Base-by-base conservation (phyloP, 495 filamentous ascomycete genomes). In the Acidomyces sp. region DNA sequence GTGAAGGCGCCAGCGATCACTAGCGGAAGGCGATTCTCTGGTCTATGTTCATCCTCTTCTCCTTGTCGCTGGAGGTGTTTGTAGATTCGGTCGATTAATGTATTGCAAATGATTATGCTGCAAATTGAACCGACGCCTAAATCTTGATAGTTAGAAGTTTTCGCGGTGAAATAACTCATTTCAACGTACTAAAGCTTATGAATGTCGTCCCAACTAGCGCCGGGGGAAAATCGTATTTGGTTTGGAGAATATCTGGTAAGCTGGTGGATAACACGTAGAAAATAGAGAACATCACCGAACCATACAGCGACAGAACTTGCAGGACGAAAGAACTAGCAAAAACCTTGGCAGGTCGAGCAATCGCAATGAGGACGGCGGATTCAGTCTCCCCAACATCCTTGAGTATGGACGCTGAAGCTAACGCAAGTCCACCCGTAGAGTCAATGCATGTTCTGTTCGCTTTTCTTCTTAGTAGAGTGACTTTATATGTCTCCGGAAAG, bases 241-340 rank as follows among this genome's bases (percentile, higher is more conserved):
- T 52, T 35, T 62, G 42, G 18, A 75, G 43, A 21, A 74, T 67
- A 4, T 66, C 68, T 3, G 73, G 59, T 11, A 75, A 37, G 5
- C 70, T 71, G 6, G 66, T 70, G 19, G 61, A 58, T 46, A 70
- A 56, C 35, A 75, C 53, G 49, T 77, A 77, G 39, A 64, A 74
- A 33, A 62, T 72, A 2, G 60, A 55, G 44, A 74, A 75, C 7
- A 62, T 45, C 11, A 75, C 47, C 0, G 61, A 59, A 10, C 67
- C 70, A 36, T 67, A 69, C 10, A 74, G 31, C 4, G 67, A 61
- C 50, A 75, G 12, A 13, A 58, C 56, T 53, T 68, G 58, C 24
- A 75, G 43, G 27, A 77, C 64, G 2, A 60, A 55, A 4, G 65
- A 69, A 26, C 63, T 59, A 16, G 52, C 57, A 6, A 77, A 38